These are phyloP conservation scores for Hawksworthiomyces lignivorus DNA, from an alignment of 2,329 filamentous ascomycete genomes.

Conservation along the genomic window DNA sequence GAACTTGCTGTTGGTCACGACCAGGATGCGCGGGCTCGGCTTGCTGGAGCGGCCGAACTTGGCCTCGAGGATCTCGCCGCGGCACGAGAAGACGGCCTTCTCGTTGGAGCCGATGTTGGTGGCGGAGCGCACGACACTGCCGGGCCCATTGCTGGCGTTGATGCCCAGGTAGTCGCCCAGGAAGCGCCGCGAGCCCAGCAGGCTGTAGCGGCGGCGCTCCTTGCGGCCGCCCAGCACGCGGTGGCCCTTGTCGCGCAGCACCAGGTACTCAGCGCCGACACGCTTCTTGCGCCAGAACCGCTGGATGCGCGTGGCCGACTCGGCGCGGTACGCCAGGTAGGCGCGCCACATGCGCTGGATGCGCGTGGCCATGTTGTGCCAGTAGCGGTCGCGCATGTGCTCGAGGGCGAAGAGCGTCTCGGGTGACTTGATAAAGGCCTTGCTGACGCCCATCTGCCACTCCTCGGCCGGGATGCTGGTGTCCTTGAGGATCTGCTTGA, in stretches of 20 bases:
- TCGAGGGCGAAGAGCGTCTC: slow-evolving; percentile 95
- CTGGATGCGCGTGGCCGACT: slow-evolving; percentile 90
- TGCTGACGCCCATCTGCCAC: slow-evolving; percentile 93
- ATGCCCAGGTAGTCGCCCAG: slow-evolving; percentile 91
- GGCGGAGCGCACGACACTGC: slow-evolving; percentile 69
- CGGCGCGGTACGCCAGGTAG: slow-evolving; percentile 83
- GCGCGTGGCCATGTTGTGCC: slow-evolving; percentile 98
- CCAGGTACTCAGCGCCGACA: slow-evolving; percentile 79
- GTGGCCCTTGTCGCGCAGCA: slow-evolving; percentile 83
- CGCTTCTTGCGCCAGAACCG: slow-evolving; percentile 92
- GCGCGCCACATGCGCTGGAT: slow-evolving; percentile 98
- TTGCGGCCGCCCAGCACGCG: slow-evolving; percentile 74
- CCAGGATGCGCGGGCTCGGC: slow-evolving; percentile 72
- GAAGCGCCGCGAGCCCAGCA: slow-evolving; percentile 86
- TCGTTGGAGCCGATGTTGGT: slow-evolving; percentile 67
- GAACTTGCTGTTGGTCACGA: slow-evolving; percentile 79
- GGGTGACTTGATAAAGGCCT: slow-evolving; percentile 96
- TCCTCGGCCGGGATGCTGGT: slow-evolving; percentile 93
- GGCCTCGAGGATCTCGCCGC: slow-evolving; percentile 80
- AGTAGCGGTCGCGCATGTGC: slow-evolving; percentile 95
- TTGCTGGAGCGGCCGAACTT: slow-evolving; percentile 98
- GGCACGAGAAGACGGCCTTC: slow-evolving; percentile 77
- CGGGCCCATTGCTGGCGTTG: slow-evolving; percentile 70
- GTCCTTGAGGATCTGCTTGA: slow-evolving; percentile 89
- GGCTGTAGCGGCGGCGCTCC: slow-evolving; percentile 82